Evolutionary conservation across 2,329 filamentous ascomycete species (phyloP).

Genomic region (Alternaria sp.): DNA sequence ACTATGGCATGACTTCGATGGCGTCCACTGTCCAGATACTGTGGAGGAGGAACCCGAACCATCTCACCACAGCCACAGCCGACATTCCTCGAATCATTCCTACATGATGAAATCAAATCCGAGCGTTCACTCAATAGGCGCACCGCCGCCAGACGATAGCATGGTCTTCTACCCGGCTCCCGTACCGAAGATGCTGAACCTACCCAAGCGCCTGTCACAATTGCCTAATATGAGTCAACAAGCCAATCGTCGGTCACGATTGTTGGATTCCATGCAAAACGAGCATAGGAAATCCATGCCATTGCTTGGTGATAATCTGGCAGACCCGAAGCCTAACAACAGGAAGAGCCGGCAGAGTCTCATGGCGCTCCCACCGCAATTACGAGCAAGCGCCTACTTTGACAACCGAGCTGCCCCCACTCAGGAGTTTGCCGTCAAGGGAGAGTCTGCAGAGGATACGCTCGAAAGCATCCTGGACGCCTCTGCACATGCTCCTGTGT

Average conservation of each 20-base stretch:
- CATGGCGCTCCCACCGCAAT: slow-evolving; percentile 74
- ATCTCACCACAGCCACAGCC: slow-evolving; percentile 28
- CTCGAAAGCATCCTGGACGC: slow-evolving; percentile 92
- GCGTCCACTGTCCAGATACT: slow-evolving; percentile 71
- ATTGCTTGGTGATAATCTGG: slow-evolving; percentile 9
- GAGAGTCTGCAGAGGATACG: slow-evolving; percentile 85
- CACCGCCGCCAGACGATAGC: slow-evolving; percentile 69
- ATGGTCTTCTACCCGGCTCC: slow-evolving; percentile 97
- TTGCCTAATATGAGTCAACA: slow-evolving; percentile 68
- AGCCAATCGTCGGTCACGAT: slow-evolving; percentile 74
- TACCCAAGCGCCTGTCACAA: slow-evolving; percentile 86
- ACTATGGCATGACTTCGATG: slow-evolving; percentile 82
- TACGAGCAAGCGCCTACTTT: slow-evolving; percentile 91
- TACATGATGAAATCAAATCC: slow-evolving; percentile 54
- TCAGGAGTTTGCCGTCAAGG: slow-evolving; percentile 64
- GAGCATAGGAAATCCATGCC: slow-evolving; percentile 60
- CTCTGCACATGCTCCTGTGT: slow-evolving; percentile 84
- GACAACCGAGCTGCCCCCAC: slow-evolving; percentile 65
- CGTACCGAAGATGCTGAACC: slow-evolving; percentile 89
- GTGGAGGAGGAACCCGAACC: slow-evolving; percentile 38
- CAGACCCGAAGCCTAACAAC: slow-evolving; percentile 21
- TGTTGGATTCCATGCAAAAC: slow-evolving; percentile 68
- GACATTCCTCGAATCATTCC: slow-evolving; percentile 33
- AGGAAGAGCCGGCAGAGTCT: slow-evolving; percentile 50
- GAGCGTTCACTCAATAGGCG: slow-evolving; percentile 25